phyloP scores from a whole-genome alignment of 345 rosid genomes.

The Physaria fendleri region DNA sequence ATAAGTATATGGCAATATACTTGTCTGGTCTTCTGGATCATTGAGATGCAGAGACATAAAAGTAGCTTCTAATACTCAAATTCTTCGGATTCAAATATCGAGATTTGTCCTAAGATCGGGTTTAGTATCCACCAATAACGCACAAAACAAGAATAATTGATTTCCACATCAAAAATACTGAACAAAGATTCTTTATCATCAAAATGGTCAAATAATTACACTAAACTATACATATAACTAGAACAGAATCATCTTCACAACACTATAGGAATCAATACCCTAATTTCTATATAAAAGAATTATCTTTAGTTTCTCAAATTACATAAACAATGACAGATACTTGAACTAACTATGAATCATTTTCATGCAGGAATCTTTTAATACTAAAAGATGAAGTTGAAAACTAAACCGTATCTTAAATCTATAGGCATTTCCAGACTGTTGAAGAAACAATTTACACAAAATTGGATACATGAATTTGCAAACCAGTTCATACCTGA shows the following conservation, averaged over 20 bases:
- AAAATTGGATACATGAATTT: not conserved
- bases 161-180: not conserved
- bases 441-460: not conserved
- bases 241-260: too few species aligned
- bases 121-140: not conserved
- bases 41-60: not conserved
- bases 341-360: too few species aligned
- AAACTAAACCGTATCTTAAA: too few species aligned
- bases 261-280: too few species aligned
- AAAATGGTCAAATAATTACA: not conserved
- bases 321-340: too few species aligned
- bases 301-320: too few species aligned
- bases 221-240: too few species aligned
- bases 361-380: too few species aligned
- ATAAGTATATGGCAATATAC: not conserved
- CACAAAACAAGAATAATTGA: not conserved
- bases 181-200: not conserved
- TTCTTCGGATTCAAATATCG: not conserved
- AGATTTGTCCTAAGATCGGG: not conserved
- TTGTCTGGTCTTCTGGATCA: not conserved
- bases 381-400: too few species aligned
- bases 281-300: too few species aligned
- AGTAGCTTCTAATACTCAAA: not conserved
- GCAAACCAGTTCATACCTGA: conserved; percentile 40
- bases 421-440: not conserved